phyloP scores from a whole-genome alignment of 2,329 filamentous ascomycete genomes.

The Aspergillus flavus region DNA sequence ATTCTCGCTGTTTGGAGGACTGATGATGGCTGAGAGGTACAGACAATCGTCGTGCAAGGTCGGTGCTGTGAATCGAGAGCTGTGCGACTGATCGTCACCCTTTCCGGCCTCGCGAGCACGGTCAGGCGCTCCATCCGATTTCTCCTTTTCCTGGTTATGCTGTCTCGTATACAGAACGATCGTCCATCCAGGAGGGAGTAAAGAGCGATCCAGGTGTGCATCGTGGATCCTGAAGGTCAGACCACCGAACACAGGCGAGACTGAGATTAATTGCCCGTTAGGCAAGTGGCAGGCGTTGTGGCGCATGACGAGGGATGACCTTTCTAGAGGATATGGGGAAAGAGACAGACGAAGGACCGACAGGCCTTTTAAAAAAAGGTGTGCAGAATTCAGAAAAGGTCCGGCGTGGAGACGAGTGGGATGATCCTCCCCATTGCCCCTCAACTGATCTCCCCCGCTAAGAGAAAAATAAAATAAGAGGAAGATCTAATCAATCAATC shows the following conservation, averaged over 20 bases:
- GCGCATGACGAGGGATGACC: slow-evolving; percentile 25
- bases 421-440: not conserved
- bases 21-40: slow-evolving; percentile 90
- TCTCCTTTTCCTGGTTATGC: slow-evolving; percentile 25
- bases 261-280: slow-evolving; percentile 81
- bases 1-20: slow-evolving; percentile 77
- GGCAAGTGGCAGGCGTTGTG: slow-evolving; percentile 63
- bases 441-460: not conserved
- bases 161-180: slow-evolving; percentile 76
- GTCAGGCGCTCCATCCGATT: slow-evolving; percentile 16
- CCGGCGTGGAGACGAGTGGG: not conserved
- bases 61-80: slow-evolving; percentile 65
- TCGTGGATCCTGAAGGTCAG: slow-evolving; percentile 86
- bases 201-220: slow-evolving; percentile 66
- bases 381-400: not conserved
- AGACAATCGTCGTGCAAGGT: slow-evolving; percentile 78
- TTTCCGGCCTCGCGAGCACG: slow-evolving; percentile 18
- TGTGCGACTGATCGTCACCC: slow-evolving; percentile 38
- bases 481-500: not conserved
- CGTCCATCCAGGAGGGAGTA: slow-evolving; percentile 80
- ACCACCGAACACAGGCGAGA: slow-evolving; percentile 87
- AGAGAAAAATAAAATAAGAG: not conserved
- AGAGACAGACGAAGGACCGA: not conserved
- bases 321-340: not conserved
- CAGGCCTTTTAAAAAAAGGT: not conserved